phyloP scores from a whole-genome alignment of 1,139 yeast species.

The Geotrichum europaeum region DNA sequence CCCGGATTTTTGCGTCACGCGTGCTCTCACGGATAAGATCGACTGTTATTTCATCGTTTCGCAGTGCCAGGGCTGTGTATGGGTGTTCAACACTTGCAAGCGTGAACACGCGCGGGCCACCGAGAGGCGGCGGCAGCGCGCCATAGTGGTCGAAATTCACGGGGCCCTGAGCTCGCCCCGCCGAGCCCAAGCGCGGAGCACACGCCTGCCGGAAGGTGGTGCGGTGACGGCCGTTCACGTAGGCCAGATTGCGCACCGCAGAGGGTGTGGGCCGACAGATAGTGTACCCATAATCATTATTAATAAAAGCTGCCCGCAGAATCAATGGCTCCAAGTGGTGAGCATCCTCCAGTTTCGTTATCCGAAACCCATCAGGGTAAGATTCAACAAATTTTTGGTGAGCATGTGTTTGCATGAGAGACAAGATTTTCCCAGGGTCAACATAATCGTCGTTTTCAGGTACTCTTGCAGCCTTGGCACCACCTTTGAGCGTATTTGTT shows the following conservation, averaged over 20 bases:
- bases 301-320: neutral
- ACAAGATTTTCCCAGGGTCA: slow-evolving; percentile 2
- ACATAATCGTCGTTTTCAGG: slow-evolving; percentile 5
- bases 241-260: slow-evolving; percentile 10
- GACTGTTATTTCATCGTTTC: neutral
- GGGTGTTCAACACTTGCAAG: slow-evolving; percentile 10
- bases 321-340: neutral
- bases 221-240: slow-evolving; percentile 1
- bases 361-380: slow-evolving; percentile 12
- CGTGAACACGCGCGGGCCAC: neutral
- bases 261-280: slow-evolving; percentile 11
- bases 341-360: neutral
- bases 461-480: neutral
- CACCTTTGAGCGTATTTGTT: slow-evolving; percentile 8
- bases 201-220: slow-evolving; percentile 7
- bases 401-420: slow-evolving; percentile 11
- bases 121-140: neutral
- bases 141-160: neutral
- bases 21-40: neutral
- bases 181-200: neutral
- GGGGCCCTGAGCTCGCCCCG: neutral
- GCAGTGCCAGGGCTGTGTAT: neutral
- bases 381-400: slow-evolving; percentile 10
- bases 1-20: neutral
- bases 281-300: neutral